Percentiles rank a stretch among this genome's conserved stretches.
Evolutionary conservation across 768 basidiomycete genomes (phyloP).

Genomic region (Boletus edulis): DNA sequence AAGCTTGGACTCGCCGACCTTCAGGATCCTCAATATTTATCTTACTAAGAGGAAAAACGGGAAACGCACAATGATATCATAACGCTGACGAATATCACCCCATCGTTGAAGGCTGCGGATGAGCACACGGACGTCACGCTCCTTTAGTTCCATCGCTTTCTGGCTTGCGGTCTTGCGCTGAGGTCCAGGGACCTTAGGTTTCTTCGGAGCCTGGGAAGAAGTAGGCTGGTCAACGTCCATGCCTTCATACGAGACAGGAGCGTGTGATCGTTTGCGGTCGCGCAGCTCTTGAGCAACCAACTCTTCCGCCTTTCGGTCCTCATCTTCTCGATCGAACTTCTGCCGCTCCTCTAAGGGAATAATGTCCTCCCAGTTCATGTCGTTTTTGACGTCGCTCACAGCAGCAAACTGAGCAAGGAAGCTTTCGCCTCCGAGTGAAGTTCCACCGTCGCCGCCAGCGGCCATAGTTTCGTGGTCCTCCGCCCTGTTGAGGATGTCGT

Average conservation of each 20-base stretch:
- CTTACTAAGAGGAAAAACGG: neutral
- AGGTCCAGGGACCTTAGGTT: constrained; percentile 67
- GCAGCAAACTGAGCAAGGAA: constrained; percentile 95
- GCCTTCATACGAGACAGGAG: constrained; percentile 86
- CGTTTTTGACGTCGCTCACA: constrained; percentile 97
- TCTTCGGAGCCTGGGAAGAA: constrained; percentile 62
- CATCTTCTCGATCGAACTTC: constrained; percentile 79
- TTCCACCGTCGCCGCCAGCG: constrained; percentile 75
- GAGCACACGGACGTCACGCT: constrained; percentile 93
- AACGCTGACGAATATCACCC: constrained; percentile 95
- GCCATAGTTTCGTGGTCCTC: constrained; percentile 96
- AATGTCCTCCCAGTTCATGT: constrained; percentile 99
- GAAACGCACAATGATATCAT: constrained; percentile 83
- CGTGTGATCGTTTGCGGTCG: constrained; percentile 80
- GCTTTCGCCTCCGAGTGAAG: constrained; percentile 95
- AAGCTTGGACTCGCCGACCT: constrained; percentile 89
- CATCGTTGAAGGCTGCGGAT: constrained; percentile 95
- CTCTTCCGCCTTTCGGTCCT: constrained; percentile 71
- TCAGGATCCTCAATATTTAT: constrained; percentile 3
- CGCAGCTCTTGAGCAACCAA: constrained; percentile 64
- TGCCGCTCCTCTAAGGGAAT: constrained; percentile 92
- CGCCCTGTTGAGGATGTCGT: constrained; percentile 94
- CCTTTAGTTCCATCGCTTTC: constrained; percentile 95
- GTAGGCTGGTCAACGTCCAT: constrained; percentile 85
- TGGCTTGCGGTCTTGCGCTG: constrained; percentile 90